These are phyloP conservation scores for Hibiscus tridactylites DNA, from an alignment of 345 rosid genomes.

Conservation along the genomic window DNA sequence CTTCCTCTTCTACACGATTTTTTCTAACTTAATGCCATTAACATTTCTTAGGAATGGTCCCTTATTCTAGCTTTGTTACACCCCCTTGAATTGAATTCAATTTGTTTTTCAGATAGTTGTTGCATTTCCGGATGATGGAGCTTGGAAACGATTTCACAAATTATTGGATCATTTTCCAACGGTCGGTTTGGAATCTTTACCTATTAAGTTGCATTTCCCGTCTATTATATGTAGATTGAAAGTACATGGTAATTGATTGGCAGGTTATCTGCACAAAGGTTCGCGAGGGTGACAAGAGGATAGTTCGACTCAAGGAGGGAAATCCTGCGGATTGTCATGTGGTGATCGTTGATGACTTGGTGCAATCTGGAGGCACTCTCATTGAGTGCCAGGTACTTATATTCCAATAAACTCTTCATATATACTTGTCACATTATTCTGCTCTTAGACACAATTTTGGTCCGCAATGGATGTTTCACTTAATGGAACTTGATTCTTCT, in stretches of 20 bases:
- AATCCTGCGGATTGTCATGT: constrained; percentile 84
- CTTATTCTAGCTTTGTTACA: background rate
- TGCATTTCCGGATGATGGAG: constrained; percentile 99
- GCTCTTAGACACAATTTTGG: background rate
- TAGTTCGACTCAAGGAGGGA: constrained; percentile 88
- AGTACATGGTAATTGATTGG: constrained; percentile 17
- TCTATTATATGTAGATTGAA: background rate
- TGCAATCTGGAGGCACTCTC: constrained; percentile 96
- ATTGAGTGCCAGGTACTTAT: constrained; percentile 85
- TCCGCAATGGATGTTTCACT: background rate
- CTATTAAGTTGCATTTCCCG: background rate
- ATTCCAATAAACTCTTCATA: background rate
- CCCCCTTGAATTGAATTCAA: background rate
- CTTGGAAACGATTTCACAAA: constrained; percentile 98
- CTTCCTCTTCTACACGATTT: background rate
- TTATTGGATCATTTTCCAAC: constrained; percentile 70
- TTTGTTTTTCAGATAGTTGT: constrained; percentile 51
- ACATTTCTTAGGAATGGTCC: background rate
- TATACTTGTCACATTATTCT: background rate
- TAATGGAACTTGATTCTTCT: background rate
- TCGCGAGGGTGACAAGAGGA: constrained; percentile 91
- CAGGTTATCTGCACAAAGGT: constrained; percentile 95
- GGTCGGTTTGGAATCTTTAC: constrained; percentile 34
- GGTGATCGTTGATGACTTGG: constrained; percentile 92
- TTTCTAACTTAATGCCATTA: background rate